Conservation (phyloP, 2,329 filamentous ascomycete species). For the Fusarium sp. region DNA sequence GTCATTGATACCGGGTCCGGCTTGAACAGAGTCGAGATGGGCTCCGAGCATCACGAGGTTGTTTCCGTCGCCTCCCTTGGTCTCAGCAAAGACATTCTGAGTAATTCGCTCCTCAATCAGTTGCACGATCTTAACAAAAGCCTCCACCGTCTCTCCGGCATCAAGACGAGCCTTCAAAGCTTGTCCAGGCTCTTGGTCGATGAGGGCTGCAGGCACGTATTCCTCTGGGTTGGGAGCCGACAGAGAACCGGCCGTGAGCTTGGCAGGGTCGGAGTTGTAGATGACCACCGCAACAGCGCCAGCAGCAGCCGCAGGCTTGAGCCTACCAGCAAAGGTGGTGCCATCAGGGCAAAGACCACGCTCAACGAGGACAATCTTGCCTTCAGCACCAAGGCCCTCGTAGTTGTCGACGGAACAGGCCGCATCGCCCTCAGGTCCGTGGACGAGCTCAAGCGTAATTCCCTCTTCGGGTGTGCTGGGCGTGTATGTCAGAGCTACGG, state of each 20-base stretch:
- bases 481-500: constrained; percentile 51
- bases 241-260: constrained; percentile 51
- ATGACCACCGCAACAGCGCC: constrained; percentile 52
- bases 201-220: constrained; percentile 49
- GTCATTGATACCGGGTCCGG: constrained; percentile 63
- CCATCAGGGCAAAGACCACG: constrained; percentile 51
- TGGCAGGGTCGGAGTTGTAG: constrained; percentile 50
- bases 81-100: constrained; percentile 64
- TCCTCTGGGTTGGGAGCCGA: constrained; percentile 47
- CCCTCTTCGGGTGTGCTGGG: constrained; percentile 52
- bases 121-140: constrained; percentile 55
- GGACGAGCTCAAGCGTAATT: constrained; percentile 46
- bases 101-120: constrained; percentile 58
- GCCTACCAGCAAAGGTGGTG: constrained; percentile 51
- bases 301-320: constrained; percentile 50
- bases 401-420: constrained; percentile 50
- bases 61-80: constrained; percentile 59
- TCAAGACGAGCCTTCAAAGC: constrained; percentile 50
- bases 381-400: constrained; percentile 43
- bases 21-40: constrained; percentile 61
- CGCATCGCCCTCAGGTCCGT: constrained; percentile 46
- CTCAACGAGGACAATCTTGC: constrained; percentile 53
- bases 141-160: constrained; percentile 53
- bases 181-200: constrained; percentile 50
- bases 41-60: constrained; percentile 62